A percentile compares a stretch with the other conserved stretches of the same genome.
Conservation (phyloP, 2,329 filamentous ascomycete genomes). For the Neurospora sp. region DNA sequence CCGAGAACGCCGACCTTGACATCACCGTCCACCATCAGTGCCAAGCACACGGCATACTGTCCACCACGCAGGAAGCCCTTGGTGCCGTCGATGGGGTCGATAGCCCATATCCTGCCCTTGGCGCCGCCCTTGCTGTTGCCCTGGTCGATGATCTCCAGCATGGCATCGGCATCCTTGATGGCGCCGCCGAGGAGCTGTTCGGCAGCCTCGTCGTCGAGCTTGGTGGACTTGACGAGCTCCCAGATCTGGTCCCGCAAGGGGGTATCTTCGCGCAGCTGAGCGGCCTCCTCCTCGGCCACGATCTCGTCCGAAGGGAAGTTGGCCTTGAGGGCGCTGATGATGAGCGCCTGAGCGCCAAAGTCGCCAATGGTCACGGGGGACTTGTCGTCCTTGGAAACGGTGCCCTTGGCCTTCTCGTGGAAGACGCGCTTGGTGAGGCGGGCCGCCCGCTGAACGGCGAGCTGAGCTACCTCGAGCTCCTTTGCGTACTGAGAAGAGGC, state of each 20-base stretch:
- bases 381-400: slow-evolving; percentile 83
- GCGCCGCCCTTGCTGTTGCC: slow-evolving; percentile 62
- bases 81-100: slow-evolving; percentile 96
- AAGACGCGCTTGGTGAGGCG: slow-evolving; percentile 46
- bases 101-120: slow-evolving; percentile 80
- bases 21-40: slow-evolving; percentile 82
- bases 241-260: slow-evolving; percentile 69
- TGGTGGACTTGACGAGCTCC: slow-evolving; percentile 63
- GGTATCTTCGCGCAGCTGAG: slow-evolving; percentile 62
- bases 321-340: slow-evolving; percentile 80
- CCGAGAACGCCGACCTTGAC: slow-evolving; percentile 91
- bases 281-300: slow-evolving; percentile 90
- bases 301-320: slow-evolving; percentile 88
- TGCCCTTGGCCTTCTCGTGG: slow-evolving; percentile 85
- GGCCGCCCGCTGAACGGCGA: slow-evolving; percentile 73
- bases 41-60: slow-evolving; percentile 94
- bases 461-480: slow-evolving; percentile 74
- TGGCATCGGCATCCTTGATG: slow-evolving; percentile 46
- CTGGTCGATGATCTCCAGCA: slow-evolving; percentile 40
- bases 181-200: slow-evolving; percentile 55
- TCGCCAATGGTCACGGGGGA: slow-evolving; percentile 97
- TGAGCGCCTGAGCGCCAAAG: slow-evolving; percentile 93
- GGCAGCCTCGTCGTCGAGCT: slow-evolving; percentile 47
- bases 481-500: slow-evolving; percentile 49
- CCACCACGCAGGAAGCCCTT: slow-evolving; percentile 94